These are phyloP conservation scores for Pyrus betulifolia DNA, from an alignment of 306 rosid genomes.

Conservation along the genomic window DNA sequence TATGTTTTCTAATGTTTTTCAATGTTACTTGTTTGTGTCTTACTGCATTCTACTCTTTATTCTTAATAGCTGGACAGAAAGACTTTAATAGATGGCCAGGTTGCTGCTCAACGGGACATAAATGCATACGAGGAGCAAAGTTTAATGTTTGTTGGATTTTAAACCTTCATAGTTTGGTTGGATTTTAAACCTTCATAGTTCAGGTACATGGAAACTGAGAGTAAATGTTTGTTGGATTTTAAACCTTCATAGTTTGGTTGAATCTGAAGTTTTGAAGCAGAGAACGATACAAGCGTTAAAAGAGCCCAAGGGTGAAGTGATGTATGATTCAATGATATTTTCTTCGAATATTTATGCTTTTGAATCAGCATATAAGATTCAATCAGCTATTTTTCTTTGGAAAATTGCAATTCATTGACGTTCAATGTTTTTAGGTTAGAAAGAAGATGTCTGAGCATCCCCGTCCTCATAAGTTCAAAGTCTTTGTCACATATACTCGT, in stretches of 20 bases:
- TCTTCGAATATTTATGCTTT: not conserved
- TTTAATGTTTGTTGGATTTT: no score
- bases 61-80: constrained; percentile 38
- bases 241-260: constrained; percentile 2
- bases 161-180: no score
- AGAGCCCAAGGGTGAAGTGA: constrained; percentile 91
- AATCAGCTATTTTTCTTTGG: no score
- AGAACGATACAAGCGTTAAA: constrained; percentile 75
- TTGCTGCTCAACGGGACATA: constrained; percentile 20
- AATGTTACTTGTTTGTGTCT: not conserved
- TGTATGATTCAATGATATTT: constrained; percentile 39
- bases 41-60: constrained; percentile 4
- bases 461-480: no score
- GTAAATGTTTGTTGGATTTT: not conserved
- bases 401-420: no score
- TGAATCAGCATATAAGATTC: not conserved
- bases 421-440: no score
- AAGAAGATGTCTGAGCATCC: no score
- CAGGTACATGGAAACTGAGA: constrained; percentile 37
- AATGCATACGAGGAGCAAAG: no score
- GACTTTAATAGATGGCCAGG: constrained; percentile 22
- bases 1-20: not conserved
- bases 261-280: constrained; percentile 24
- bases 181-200: constrained; percentile 23
- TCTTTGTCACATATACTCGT: no score